These are phyloP conservation scores for Trametes maxima DNA, from an alignment of 768 basidiomycete species.

Conservation along the genomic window DNA sequence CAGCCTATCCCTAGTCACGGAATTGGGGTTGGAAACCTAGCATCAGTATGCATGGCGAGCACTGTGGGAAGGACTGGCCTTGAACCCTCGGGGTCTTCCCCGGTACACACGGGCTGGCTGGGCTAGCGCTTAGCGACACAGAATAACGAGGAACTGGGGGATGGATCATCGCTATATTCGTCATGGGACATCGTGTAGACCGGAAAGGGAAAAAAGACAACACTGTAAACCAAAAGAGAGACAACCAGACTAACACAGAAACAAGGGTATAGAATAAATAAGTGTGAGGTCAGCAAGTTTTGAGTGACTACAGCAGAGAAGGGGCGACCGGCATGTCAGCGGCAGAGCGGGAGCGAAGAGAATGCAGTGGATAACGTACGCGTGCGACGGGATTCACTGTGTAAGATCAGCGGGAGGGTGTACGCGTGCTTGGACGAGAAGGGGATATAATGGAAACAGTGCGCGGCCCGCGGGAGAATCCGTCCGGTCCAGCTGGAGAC, in stretches of 20 bases:
- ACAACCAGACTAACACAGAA: neutral
- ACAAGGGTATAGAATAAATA: constrained; percentile 23
- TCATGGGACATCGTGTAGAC: constrained; percentile 12
- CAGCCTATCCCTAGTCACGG: neutral
- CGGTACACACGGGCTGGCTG: no score
- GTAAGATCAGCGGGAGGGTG: neutral
- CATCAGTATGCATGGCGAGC: neutral
- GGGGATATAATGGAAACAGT: constrained; percentile 13
- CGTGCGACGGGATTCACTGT: constrained; percentile 16
- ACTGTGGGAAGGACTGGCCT: neutral
- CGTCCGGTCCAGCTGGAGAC: constrained; percentile 17
- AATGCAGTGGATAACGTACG: constrained; percentile 8
- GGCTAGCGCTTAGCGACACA: no score
- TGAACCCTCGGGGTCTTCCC: no score
- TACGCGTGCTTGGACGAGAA: constrained; percentile 9
- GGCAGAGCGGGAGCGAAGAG: neutral
- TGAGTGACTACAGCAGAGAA: constrained; percentile 10
- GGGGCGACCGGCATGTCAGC: neutral
- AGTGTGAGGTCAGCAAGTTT: constrained; percentile 19
- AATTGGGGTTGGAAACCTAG: neutral
- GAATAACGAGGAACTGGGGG: no score
- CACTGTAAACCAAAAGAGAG: neutral
- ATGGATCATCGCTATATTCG: constrained; percentile 9
- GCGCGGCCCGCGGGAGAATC: constrained; percentile 13
- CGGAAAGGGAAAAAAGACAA: neutral